These are phyloP conservation scores for Hyphopichia pseudoburtonii DNA, from an alignment of 1,139 yeast genomes.

Conservation along the genomic window DNA sequence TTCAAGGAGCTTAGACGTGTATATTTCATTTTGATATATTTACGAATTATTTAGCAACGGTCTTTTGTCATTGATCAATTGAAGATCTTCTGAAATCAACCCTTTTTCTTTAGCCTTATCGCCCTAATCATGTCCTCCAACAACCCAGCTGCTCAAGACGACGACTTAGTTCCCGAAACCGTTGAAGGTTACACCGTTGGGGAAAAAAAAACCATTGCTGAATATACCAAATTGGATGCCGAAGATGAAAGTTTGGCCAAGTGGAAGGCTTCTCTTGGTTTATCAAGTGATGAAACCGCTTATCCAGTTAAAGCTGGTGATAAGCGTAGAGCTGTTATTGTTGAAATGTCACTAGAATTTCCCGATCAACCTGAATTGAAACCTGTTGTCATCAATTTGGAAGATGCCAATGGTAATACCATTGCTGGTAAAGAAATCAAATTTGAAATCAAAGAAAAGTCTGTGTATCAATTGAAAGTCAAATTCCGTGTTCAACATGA, in stretches of 20 bases:
- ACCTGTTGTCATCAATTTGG: conserved; percentile 66
- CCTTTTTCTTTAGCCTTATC: too few relatives aligned
- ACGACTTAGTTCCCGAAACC: conserved; percentile 64
- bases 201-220: conserved; percentile 83
- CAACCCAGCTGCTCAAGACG: conserved; percentile 28
- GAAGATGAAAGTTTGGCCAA: conserved; percentile 88
- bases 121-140: conserved; percentile 11
- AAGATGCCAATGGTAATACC: conserved; percentile 52
- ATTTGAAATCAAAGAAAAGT: conserved; percentile 74
- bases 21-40: too few relatives aligned
- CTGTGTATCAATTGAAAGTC: conserved; percentile 70
- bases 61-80: too few relatives aligned
- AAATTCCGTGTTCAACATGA: conserved; percentile 88
- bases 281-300: conserved; percentile 52
- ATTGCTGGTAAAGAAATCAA: conserved; percentile 52
- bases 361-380: conserved; percentile 55
- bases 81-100: too few relatives aligned
- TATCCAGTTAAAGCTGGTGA: conserved; percentile 73
- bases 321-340: conserved; percentile 71
- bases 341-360: conserved; percentile 71
- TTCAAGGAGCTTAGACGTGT: too few relatives aligned
- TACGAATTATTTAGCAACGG: too few relatives aligned
- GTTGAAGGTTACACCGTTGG: conserved; percentile 73
- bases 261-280: conserved; percentile 91
- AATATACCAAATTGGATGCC: conserved; percentile 81